Base-by-base conservation (phyloP, 2,329 filamentous ascomycete species). In the Fusarium equiseti region DNA sequence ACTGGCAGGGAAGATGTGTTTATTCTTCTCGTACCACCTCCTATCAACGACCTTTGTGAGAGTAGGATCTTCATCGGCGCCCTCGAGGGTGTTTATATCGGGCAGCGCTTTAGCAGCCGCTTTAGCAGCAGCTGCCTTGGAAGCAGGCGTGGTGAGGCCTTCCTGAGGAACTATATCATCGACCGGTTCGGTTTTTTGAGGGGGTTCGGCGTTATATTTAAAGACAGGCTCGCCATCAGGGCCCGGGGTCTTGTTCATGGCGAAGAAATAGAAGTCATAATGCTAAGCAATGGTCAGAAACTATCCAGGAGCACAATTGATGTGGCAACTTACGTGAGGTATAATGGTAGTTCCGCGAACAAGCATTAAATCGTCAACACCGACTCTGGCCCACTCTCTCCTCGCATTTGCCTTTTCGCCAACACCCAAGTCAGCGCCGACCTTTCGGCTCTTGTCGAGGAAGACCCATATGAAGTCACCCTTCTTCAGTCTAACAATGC, bases 1-100 rank as follows among this genome's bases (percentile, higher is more conserved):
- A 78, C 93, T 98, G 22, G 95, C 95, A 1, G 96, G 96, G 79
- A 95, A 99, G 62, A 99, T 98, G 80, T 99, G 96, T 82, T 98
- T 99, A 79, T 98, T 98, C 77, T 91, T 89, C 83, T 98, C 94
- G 79, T 98, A 99, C 96, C 96, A 99, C 65, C 96, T 86, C 65
- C 96, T 88, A 82, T 99, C 95, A 6, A 99, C 95, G 6, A 99
- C 95, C 79, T 98, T 98, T 5, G 95, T 98, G 68, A 92, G 82
- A 5, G 87, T 87, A 1, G 95, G 90, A 74, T 98, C 95, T 67
- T 96, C 92, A 43, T 85, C 81, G 27, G 86, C 90, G 16, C 95
- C 95, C 82, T 98, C 95, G 15, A 91, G 86, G 56, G 86, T 85
- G 42, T 81, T 82, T 49, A 89, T 83, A 50, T 86, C 84, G 16